Evolutionary conservation across 2,329 filamentous ascomycete species (phyloP).

Genomic region (Emmonsiellopsis sp.): DNA sequence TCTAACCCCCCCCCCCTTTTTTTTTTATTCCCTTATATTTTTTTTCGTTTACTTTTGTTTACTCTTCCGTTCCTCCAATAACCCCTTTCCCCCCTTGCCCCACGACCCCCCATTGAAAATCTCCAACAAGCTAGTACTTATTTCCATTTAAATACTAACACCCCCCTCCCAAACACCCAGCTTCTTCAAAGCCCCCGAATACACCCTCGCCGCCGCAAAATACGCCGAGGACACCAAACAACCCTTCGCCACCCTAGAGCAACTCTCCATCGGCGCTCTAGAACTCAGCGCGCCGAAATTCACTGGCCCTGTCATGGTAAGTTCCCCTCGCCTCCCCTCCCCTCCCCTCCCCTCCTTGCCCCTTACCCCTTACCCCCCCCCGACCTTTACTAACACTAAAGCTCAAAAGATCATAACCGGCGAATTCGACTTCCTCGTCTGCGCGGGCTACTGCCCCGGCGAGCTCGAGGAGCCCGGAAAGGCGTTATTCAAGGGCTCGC

Average conservation of each 20-base stretch:
- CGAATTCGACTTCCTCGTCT: conserved; percentile 26
- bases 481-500: conserved; percentile 20
- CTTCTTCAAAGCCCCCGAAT: not conserved
- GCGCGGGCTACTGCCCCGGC: conserved; percentile 28
- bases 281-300: conserved; percentile 17
- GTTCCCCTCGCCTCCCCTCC: too few relatives aligned
- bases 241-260: conserved; percentile 11
- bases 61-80: too few relatives aligned
- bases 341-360: not conserved
- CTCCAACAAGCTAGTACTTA: conserved; percentile 4
- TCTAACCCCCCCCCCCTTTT: too few relatives aligned
- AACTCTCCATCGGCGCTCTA: conserved; percentile 14
- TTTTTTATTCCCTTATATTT: too few relatives aligned
- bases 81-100: too few relatives aligned
- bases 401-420: conserved; percentile 20
- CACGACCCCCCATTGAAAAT: not conserved
- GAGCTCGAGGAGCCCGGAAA: conserved; percentile 9
- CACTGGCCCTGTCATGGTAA: conserved; percentile 18
- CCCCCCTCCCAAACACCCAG: not conserved
- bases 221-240: conserved; percentile 12
- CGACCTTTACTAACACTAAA: not conserved
- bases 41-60: too few relatives aligned
- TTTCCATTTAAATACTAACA: too few relatives aligned
- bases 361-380: not conserved
- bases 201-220: conserved; percentile 11